These are phyloP conservation scores for Hyphodiscus hymeniophilus DNA, from an alignment of 495 filamentous ascomycete species.

Conservation along the genomic window DNA sequence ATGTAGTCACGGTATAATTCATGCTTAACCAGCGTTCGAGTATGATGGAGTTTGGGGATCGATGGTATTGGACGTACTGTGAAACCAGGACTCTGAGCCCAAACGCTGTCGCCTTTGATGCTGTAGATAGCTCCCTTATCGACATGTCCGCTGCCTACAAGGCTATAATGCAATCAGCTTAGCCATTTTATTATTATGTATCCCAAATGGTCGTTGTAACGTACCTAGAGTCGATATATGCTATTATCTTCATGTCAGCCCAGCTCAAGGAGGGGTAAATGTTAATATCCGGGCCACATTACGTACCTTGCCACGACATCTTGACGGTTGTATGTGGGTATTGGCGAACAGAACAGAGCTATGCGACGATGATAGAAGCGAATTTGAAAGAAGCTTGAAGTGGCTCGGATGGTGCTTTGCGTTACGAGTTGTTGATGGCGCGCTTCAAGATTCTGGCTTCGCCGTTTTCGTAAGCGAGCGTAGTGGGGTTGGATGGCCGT, in stretches of 20 bases:
- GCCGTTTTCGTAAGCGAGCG: too few species aligned
- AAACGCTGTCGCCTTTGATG: conserved; percentile 69
- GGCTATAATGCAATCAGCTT: conserved; percentile 38
- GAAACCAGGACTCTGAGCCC: conserved; percentile 68
- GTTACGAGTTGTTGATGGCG: too few species aligned
- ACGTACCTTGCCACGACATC: conserved; percentile 53
- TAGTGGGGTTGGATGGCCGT: too few species aligned
- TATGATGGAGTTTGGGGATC: conserved; percentile 3
- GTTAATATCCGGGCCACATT: neutral
- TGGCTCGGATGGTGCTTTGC: too few species aligned
- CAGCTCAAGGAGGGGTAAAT: conserved; percentile 16
- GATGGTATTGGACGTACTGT: conserved; percentile 44
- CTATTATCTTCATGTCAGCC: conserved; percentile 29
- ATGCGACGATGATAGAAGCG: neutral
- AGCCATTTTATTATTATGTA: neutral
- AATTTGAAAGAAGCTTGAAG: neutral
- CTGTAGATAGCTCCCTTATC: conserved; percentile 86
- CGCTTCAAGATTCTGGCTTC: too few species aligned
- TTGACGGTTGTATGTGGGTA: conserved; percentile 6
- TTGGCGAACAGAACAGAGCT: neutral
- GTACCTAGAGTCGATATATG: conserved; percentile 63
- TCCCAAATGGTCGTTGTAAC: conserved; percentile 1
- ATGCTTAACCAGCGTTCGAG: neutral
- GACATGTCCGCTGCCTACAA: conserved; percentile 75
- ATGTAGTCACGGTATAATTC: neutral